Evolutionary conservation across 345 rosid genomes (phyloP).

Genomic region (Eucalyptus marginata): DNA sequence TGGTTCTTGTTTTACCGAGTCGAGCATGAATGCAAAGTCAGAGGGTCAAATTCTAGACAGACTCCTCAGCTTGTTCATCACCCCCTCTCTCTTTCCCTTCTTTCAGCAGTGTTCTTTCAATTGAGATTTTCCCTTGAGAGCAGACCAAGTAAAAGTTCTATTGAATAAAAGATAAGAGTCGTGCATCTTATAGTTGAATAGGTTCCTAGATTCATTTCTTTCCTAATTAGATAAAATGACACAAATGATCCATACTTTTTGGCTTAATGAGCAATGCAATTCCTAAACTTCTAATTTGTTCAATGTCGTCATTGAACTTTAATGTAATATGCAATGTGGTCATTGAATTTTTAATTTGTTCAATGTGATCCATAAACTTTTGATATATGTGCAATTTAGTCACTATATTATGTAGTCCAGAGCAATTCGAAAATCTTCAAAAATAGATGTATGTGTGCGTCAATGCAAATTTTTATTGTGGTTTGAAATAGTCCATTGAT

Average conservation of each 20-base stretch:
- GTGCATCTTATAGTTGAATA: neutral
- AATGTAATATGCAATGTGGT: no score
- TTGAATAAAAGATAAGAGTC: neutral
- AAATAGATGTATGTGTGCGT: neutral
- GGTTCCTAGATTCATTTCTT: neutral
- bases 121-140: neutral
- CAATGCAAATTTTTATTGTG: neutral
- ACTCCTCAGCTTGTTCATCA: neutral
- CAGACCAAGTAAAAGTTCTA: neutral
- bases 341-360: no score
- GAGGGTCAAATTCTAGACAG: neutral
- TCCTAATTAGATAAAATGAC: neutral
- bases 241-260: no score
- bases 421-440: neutral
- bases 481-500: neutral
- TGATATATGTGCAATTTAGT: neutral
- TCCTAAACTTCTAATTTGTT: no score
- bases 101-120: neutral
- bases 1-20: neutral
- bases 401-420: accelerated
- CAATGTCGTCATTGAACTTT: accelerated
- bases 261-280: neutral
- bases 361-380: no score
- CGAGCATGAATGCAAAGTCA: neutral
- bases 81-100: neutral